A percentile compares a stretch with the other conserved stretches of the same genome.
Conservation (phyloP, 2,329 filamentous ascomycete species). For the Epichloe amarillans region DNA sequence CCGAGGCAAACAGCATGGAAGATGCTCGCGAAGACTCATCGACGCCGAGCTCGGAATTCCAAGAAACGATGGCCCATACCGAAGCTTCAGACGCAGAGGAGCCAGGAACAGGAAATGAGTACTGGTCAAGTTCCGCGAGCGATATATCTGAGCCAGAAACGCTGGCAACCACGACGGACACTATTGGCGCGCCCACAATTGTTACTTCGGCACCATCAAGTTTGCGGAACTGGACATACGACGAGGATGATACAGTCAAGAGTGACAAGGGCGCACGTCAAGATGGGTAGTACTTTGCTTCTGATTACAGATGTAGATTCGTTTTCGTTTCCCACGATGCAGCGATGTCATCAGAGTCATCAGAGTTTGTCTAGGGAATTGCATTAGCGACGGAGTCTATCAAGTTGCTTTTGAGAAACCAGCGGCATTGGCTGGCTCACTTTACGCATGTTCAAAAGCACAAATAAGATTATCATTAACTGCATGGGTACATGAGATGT, state of each 20-base stretch:
- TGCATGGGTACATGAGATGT: too few relatives aligned
- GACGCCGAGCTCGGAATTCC: background rate
- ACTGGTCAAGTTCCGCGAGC: conserved; percentile 1
- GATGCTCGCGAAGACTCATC: conserved; percentile 6
- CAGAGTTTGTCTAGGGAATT: background rate
- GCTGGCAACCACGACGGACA: conserved; percentile 1
- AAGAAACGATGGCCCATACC: background rate
- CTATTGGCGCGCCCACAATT: background rate
- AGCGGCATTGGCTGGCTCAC: background rate
- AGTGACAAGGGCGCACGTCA: background rate
- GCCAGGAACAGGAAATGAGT: background rate
- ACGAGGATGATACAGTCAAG: background rate
- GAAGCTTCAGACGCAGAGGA: background rate
- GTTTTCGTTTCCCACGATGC: background rate
- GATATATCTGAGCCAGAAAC: conserved; percentile 1
- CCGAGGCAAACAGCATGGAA: conserved; percentile 14
- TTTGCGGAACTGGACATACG: conserved; percentile 1
- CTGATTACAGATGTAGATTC: background rate
- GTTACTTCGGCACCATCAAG: conserved; percentile 1
- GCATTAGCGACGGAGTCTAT: conserved; percentile 2
- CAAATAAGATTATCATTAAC: too few relatives aligned
- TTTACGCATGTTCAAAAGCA: background rate
- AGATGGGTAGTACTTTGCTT: background rate
- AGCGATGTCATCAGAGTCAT: background rate
- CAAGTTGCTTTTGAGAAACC: background rate